These are phyloP conservation scores for Heterobasidion irregulare DNA, from an alignment of 1,284 basidiomycete genomes.

Conservation along the genomic window DNA sequence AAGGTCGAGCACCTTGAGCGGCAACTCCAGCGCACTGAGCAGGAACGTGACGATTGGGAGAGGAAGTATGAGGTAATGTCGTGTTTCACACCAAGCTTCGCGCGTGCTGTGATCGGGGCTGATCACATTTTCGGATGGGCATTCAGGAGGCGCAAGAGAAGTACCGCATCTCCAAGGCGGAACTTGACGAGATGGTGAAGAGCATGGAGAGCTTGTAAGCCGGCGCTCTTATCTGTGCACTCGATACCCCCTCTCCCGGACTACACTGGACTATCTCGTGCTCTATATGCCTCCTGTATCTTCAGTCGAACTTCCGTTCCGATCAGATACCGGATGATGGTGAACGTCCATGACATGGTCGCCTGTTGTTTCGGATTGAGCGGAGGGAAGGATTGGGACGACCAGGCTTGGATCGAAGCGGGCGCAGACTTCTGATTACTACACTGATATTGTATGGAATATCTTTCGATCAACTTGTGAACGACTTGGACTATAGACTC, in stretches of 20 bases:
- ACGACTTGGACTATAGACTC: no score
- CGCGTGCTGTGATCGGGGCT: background rate
- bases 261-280: background rate
- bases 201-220: constrained; percentile 74
- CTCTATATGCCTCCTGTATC: background rate
- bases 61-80: constrained; percentile 83
- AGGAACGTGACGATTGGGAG: constrained; percentile 93
- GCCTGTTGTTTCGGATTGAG: no score
- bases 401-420: no score
- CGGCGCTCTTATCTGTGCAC: background rate
- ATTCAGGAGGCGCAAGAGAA: constrained; percentile 68
- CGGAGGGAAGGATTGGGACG: no score
- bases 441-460: no score
- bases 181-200: constrained; percentile 82
- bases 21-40: constrained; percentile 80
- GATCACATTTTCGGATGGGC: background rate
- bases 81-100: constrained; percentile 1
- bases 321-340: no score
- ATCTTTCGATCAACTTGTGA: no score
- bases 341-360: no score
- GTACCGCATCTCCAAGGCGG: constrained; percentile 71
- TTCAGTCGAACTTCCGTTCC: no score
- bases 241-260: background rate
- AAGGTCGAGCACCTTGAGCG: constrained; percentile 99
- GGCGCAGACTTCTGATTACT: no score